Percentiles rank a stretch among this genome's conserved stretches.
These are phyloP conservation scores for Aspergillus nidulans DNA, from an alignment of 495 filamentous ascomycete species.

Conservation along the genomic window DNA sequence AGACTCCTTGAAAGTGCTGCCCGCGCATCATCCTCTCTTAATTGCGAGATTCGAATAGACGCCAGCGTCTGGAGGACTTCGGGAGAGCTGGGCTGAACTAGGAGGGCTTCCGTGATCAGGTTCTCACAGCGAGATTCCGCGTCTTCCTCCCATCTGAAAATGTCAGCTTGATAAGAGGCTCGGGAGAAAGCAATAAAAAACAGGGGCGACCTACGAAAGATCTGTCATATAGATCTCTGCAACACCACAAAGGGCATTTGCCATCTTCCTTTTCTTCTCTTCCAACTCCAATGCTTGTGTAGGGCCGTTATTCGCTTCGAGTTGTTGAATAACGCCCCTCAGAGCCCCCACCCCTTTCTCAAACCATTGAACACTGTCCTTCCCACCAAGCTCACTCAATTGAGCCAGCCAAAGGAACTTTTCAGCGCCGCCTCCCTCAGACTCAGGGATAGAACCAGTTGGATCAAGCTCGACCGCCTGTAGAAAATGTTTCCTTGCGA, in stretches of 20 bases:
- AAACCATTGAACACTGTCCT: conserved; percentile 82
- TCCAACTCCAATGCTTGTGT: conserved; percentile 43
- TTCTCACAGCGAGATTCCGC: conserved; percentile 81
- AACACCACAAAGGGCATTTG: conserved; percentile 81
- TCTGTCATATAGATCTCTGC: conserved; percentile 99
- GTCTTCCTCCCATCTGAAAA: conserved; percentile 71
- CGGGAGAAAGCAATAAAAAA: not conserved
- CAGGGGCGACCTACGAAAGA: conserved; percentile 50
- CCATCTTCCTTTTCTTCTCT: conserved; percentile 74
- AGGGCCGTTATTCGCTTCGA: conserved; percentile 35
- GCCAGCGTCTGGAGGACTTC: conserved; percentile 92
- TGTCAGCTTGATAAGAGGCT: conserved; percentile 16
- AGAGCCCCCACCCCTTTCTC: conserved; percentile 72
- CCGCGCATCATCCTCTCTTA: conserved; percentile 68
- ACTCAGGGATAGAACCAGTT: conserved; percentile 56
- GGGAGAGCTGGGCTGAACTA: conserved; percentile 66
- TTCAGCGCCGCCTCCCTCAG: conserved; percentile 75
- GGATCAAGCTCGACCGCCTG: conserved; percentile 68
- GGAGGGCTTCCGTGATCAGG: conserved; percentile 79
- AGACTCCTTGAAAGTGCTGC: conserved; percentile 73
- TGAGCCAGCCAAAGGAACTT: conserved; percentile 97
- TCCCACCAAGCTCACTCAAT: conserved; percentile 79
- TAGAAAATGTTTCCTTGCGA: conserved; percentile 64
- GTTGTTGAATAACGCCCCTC: conserved; percentile 56
- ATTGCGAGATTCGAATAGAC: conserved; percentile 86